Conservation (phyloP, 2,329 filamentous ascomycete genomes). For the Daldinia eschscholtzii region DNA sequence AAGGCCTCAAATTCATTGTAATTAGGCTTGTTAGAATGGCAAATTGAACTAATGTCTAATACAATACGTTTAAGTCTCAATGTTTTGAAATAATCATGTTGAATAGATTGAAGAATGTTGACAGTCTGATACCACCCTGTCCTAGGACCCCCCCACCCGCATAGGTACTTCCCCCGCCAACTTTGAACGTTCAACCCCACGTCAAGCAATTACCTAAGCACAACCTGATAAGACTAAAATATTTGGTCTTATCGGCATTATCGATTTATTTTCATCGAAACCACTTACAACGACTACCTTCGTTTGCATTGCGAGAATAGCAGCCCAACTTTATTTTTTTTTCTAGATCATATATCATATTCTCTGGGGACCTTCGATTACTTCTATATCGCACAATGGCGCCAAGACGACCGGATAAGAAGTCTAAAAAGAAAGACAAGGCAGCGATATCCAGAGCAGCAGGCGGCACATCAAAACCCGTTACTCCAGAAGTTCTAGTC, state of each 20-base stretch:
- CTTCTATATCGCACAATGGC: slow-evolving; percentile 46
- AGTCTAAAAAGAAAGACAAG: slow-evolving; percentile 50
- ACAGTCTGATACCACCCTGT: too few relatives aligned
- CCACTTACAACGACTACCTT: slow-evolving; percentile 2
- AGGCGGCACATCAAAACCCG: slow-evolving; percentile 42
- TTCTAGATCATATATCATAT: too few relatives aligned
- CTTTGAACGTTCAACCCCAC: slow-evolving; percentile 17
- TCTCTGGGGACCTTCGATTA: background rate
- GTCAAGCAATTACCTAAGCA: slow-evolving; percentile 12
- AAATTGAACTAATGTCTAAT: too few relatives aligned
- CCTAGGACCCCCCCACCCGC: too few relatives aligned
- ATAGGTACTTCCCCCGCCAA: slow-evolving; percentile 15
- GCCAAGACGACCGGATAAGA: slow-evolving; percentile 52
- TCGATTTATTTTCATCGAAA: slow-evolving; percentile 49
- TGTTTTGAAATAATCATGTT: too few relatives aligned
- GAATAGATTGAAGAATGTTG: too few relatives aligned
- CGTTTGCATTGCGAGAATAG: background rate
- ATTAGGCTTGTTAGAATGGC: too few relatives aligned
- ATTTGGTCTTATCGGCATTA: slow-evolving; percentile 45
- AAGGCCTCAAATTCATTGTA: too few relatives aligned
- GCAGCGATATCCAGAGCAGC: slow-evolving; percentile 46
- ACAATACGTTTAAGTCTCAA: too few relatives aligned
- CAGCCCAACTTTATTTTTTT: background rate
- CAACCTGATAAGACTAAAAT: slow-evolving; percentile 40
- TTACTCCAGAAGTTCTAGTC: slow-evolving; percentile 51